Evolutionary conservation across 2,329 filamentous ascomycete genomes (phyloP), one percentile per base, ranked within the genome.

Genomic region (Monascus ruber): DNA sequence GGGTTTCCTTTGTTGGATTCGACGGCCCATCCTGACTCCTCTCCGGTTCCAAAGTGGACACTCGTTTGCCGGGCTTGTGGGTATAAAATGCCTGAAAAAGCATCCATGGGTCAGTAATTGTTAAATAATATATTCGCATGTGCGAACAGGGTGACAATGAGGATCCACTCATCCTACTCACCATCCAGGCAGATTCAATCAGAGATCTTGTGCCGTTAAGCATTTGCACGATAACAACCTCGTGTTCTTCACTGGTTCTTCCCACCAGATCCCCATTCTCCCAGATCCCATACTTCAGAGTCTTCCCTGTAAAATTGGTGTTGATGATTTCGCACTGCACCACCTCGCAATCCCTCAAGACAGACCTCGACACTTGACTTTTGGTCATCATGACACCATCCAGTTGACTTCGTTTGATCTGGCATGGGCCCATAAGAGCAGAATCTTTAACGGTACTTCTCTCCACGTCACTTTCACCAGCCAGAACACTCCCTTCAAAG

Each of bases 271-370:
- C 40, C 3, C 46, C 46, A 7, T 39, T 35, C 25, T 44, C 43
- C 47, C 47, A 50, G 26, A 50, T 47, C 2, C 47, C 47, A 31
- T 48, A 42, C 31, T 40, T 43, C 4, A 50, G 37, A 10, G 43
- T 40, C 47, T 48, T 47, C 1, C 46, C 44, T 25, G 37, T 32
- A 25, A 50, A 46, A 26, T 36, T 41, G 9, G 44, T 45, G 24
- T 35, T 33, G 10, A 36, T 29, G 5, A 49, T 46, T 4, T 41
- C 24, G 34, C 47, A 50, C 27, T 48, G 38, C 31, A 38, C 42
- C 25, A 48, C 36, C 33, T 50, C 44, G 36, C 47, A 50, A 31
- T 47, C 35, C 17, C n/a, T 36, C 26, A 50, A 31, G 8, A 33
- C 35, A 3, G 42, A 38, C 17, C 37, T 29, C 24, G 48, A 41